These are phyloP conservation scores for Laetiporus sulphureus DNA, from an alignment of 1,284 basidiomycete genomes.

Conservation along the genomic window DNA sequence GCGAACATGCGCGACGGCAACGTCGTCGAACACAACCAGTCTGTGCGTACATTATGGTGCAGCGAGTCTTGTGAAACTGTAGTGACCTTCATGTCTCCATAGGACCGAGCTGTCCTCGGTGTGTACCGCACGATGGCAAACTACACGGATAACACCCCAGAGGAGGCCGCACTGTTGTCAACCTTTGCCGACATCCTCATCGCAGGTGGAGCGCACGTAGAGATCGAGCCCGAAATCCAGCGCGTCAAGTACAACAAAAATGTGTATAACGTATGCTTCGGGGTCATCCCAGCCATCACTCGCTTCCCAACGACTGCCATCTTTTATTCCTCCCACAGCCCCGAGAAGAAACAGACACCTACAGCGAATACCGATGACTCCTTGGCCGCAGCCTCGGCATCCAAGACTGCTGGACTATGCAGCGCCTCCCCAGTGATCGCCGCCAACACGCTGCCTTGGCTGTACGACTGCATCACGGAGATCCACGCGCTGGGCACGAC, in stretches of 20 bases:
- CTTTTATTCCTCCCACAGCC: constrained; percentile 47
- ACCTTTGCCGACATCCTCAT: constrained; percentile 39
- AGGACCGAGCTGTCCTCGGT: constrained; percentile 46
- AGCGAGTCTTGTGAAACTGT: neutral
- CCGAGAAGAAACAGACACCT: constrained; percentile 10
- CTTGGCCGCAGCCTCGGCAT: constrained; percentile 22
- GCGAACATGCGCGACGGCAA: constrained; percentile 41
- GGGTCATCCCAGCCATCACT: constrained; percentile 45
- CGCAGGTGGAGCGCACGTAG: constrained; percentile 41
- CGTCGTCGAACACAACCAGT: constrained; percentile 41
- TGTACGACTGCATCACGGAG: constrained; percentile 40
- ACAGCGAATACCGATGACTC: constrained; percentile 19
- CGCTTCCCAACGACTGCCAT: constrained; percentile 43
- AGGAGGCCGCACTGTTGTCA: constrained; percentile 35
- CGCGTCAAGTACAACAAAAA: constrained; percentile 57
- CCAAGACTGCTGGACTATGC: constrained; percentile 27
- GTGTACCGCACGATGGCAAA: constrained; percentile 42
- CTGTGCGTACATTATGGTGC: constrained; percentile 32
- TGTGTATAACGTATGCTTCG: constrained; percentile 55
- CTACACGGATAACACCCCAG: constrained; percentile 33
- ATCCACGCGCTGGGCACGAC: constrained; percentile 39
- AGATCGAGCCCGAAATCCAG: constrained; percentile 51
- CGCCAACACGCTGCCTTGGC: constrained; percentile 37
- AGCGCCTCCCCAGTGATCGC: constrained; percentile 31
- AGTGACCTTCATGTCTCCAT: constrained; percentile 18